Percentiles rank a stretch among this genome's conserved stretches.
These are phyloP conservation scores for Cornus kousa DNA, from an alignment of 148 eudicot species.

Conservation along the genomic window DNA sequence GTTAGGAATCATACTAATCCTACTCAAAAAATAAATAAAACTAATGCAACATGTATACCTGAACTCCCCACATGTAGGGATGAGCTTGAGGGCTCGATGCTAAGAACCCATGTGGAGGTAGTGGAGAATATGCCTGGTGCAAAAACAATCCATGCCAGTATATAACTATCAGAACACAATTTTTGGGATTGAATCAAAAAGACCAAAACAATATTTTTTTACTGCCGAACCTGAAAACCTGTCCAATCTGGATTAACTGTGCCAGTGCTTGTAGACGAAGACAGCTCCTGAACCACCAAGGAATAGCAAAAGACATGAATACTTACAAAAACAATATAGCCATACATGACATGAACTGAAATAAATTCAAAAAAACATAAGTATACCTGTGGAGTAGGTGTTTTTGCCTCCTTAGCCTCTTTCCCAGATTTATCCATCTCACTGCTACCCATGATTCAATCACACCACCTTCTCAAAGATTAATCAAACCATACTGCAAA, in stretches of 20 bases:
- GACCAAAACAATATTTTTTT: neutral
- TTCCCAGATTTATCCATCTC: constrained; percentile 81
- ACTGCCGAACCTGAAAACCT: constrained; percentile 79
- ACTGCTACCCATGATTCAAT: constrained; percentile 69
- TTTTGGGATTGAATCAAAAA: constrained; percentile 1
- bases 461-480: constrained; percentile 3
- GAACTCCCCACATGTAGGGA: constrained; percentile 99
- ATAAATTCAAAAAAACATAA: constrained; percentile 14
- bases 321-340: neutral
- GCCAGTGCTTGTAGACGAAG: constrained; percentile 53
- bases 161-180: constrained; percentile 1
- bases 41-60: constrained; percentile 43
- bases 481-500: constrained; percentile 26
- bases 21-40: neutral
- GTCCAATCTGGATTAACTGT: constrained; percentile 86
- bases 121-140: constrained; percentile 88
- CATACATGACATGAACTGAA: neutral
- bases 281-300: constrained; percentile 59
- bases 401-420: constrained; percentile 61
- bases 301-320: neutral
- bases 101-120: constrained; percentile 86
- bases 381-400: constrained; percentile 49
- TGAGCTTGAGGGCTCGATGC: constrained; percentile 94
- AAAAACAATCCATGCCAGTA: constrained; percentile 14
- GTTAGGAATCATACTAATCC: neutral